Conservation (phyloP, 495 filamentous ascomycete genomes). For the Baudoinia panamericana region DNA sequence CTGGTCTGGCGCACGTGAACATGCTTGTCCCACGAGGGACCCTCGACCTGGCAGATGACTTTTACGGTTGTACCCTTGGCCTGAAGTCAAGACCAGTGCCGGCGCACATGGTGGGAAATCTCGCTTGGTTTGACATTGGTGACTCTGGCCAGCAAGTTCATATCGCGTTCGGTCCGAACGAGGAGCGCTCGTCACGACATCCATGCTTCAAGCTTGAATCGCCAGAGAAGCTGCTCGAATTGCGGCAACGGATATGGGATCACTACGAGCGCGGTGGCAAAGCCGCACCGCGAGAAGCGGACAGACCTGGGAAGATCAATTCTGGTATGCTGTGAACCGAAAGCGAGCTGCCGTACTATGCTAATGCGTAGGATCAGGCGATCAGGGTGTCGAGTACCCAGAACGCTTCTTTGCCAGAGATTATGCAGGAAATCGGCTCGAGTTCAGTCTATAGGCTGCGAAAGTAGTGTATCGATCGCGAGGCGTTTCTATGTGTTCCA, state of each 20-base stretch:
- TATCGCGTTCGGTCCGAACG: conserved; percentile 39
- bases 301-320: conserved; percentile 40
- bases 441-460: conserved; percentile 49
- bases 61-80: conserved; percentile 44
- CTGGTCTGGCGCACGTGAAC: conserved; percentile 48
- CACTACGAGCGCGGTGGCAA: conserved; percentile 38
- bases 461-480: too few species aligned
- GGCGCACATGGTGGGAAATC: conserved; percentile 33
- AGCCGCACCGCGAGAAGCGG: conserved; percentile 39
- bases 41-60: conserved; percentile 38
- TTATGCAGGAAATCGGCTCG: conserved; percentile 48
- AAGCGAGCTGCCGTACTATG: neutral
- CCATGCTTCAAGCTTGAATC: conserved; percentile 44
- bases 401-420: conserved; percentile 50
- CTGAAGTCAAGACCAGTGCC: conserved; percentile 40
- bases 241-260: conserved; percentile 41
- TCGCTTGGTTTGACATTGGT: conserved; percentile 49
- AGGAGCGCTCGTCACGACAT: conserved; percentile 36
- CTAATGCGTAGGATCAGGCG: too few species aligned
- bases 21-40: conserved; percentile 43
- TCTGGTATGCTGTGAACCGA: conserved; percentile 32
- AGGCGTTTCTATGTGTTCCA: too few species aligned
- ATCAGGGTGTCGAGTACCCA: conserved; percentile 45
- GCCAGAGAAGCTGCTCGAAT: conserved; percentile 32
- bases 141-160: conserved; percentile 48